phyloP scores from a whole-genome alignment of 352 stramenopile genomes.

The Globisporangium paddicum region DNA sequence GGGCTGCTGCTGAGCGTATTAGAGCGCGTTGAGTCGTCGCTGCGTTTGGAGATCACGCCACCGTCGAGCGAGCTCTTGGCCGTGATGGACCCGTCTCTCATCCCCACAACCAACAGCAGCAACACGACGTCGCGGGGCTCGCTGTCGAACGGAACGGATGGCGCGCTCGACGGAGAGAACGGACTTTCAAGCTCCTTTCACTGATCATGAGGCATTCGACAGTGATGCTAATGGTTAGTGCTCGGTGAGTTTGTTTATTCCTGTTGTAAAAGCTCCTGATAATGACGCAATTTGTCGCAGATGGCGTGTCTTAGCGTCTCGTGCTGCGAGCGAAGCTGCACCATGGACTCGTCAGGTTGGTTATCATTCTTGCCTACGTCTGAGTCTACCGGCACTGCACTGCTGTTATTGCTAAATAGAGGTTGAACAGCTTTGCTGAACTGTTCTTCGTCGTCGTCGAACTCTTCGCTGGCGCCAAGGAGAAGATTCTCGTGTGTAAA shows the following conservation, averaged over 20 bases:
- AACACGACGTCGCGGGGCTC: conserved; percentile 26
- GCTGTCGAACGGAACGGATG: conserved; percentile 28
- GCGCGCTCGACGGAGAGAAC: conserved; percentile 12
- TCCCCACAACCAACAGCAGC: conserved; percentile 3
- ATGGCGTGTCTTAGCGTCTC: conserved; percentile 28
- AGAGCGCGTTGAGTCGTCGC: conserved; percentile 35
- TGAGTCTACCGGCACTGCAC: neutral
- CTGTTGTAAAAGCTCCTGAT: conserved; percentile 22
- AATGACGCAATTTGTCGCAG: conserved; percentile 32
- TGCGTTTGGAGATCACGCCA: conserved; percentile 45
- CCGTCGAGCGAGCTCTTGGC: conserved; percentile 58
- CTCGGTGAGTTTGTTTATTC: conserved; percentile 9
- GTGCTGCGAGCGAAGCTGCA: conserved; percentile 26
- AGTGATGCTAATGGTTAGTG: neutral
- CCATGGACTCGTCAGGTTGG: conserved; percentile 6
- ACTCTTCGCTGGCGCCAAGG: neutral
- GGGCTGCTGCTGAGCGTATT: conserved; percentile 43
- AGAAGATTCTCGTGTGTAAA: conserved; percentile 1
- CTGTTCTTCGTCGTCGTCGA: neutral
- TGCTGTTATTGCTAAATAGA: neutral
- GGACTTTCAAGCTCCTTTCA: conserved; percentile 14
- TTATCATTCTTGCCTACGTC: neutral
- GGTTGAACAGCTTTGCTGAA: neutral
- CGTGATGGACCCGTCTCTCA: conserved; percentile 50
- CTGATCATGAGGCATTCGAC: neutral